Percentiles rank a stretch among this genome's conserved stretches.
These are phyloP conservation scores for Quercus parvula DNA, from an alignment of 306 rosid genomes.

Conservation along the genomic window DNA sequence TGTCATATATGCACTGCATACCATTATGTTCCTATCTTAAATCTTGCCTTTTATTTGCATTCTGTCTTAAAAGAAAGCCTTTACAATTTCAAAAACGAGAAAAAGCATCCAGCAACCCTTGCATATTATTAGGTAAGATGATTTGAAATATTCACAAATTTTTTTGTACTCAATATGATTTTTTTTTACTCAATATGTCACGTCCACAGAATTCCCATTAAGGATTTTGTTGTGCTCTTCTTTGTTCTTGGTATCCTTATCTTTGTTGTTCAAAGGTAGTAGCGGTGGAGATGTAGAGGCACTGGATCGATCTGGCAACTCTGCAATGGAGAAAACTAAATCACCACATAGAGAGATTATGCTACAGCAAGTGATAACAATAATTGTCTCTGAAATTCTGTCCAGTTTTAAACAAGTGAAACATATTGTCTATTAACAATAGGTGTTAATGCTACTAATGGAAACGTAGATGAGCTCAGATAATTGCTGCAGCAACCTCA, in stretches of 20 bases:
- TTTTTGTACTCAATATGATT: slow-evolving; percentile 24
- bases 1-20: slow-evolving; percentile 11
- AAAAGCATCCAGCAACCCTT: not conserved
- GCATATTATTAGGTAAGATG: not conserved
- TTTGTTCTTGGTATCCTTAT: slow-evolving; percentile 36
- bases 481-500: not conserved
- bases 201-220: slow-evolving; percentile 28
- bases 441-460: not conserved
- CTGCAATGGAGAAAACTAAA: slow-evolving; percentile 16
- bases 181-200: not conserved
- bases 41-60: not conserved
- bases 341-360: not conserved
- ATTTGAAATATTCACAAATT: slow-evolving; percentile 4
- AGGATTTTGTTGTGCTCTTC: slow-evolving; percentile 34
- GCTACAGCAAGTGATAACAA: not conserved
- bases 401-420: not conserved
- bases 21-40: slow-evolving; percentile 9
- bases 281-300: slow-evolving; percentile 20
- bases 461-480: not conserved
- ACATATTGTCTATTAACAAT: not conserved
- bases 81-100: not conserved
- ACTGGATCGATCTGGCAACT: slow-evolving; percentile 45
- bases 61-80: not conserved
- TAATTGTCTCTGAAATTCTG: not conserved
- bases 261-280: slow-evolving; percentile 35